These are phyloP conservation scores for Cystobasidiaceae sp. DNA, from an alignment of 1,284 basidiomycete species.

Conservation along the genomic window DNA sequence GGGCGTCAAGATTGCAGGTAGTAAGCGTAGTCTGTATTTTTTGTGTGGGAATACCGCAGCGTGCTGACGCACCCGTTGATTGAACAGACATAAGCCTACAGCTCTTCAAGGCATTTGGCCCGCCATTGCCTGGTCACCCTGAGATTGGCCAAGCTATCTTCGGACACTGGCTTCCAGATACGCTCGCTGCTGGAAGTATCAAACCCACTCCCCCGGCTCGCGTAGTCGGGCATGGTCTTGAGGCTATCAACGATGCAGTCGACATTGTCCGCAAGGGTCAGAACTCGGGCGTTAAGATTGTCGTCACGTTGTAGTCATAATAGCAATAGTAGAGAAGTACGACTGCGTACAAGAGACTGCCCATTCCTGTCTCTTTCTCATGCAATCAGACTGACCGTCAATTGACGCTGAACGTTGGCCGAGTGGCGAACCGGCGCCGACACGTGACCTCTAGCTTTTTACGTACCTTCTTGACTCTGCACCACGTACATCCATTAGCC, in stretches of 20 bases:
- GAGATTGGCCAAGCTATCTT: slow-evolving; percentile 3
- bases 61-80: not conserved
- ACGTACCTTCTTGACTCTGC: too few relatives aligned
- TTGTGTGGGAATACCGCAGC: not conserved
- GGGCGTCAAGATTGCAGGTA: not conserved
- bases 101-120: not conserved
- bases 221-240: slow-evolving; percentile 34
- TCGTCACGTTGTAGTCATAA: slow-evolving; percentile 22
- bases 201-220: slow-evolving; percentile 29
- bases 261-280: slow-evolving; percentile 29
- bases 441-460: too few relatives aligned
- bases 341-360: too few relatives aligned
- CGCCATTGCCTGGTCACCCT: not conserved
- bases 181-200: slow-evolving; percentile 28
- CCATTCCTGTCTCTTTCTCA: too few relatives aligned
- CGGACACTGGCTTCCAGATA: slow-evolving; percentile 12
- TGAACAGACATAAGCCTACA: slow-evolving; percentile 1
- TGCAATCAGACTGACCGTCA: too few relatives aligned
- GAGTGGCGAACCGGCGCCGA: too few relatives aligned
- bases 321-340: too few relatives aligned
- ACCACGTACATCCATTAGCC: too few relatives aligned
- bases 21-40: not conserved
- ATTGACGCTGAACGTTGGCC: too few relatives aligned
- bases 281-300: slow-evolving; percentile 34
- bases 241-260: slow-evolving; percentile 27